phyloP scores from a whole-genome alignment of 1,139 yeast genomes.

The Debaryomycetaceae sp. region DNA sequence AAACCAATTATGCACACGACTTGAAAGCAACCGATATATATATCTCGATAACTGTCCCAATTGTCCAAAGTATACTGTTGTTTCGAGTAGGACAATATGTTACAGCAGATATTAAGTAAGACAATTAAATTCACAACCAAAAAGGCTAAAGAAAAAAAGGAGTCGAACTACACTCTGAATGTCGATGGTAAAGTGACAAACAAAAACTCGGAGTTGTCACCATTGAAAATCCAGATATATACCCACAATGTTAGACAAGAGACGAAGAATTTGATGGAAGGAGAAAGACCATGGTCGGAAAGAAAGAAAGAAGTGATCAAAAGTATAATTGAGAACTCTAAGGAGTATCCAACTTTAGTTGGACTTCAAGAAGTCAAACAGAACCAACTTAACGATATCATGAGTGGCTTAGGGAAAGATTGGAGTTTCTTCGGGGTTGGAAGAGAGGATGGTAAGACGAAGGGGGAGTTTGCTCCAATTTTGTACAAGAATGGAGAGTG shows the following conservation, averaged over 20 bases:
- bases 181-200: slow-evolving; percentile 24
- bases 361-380: slow-evolving; percentile 46
- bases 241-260: slow-evolving; percentile 46
- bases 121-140: neutral
- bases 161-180: slow-evolving; percentile 26
- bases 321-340: slow-evolving; percentile 24
- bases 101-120: neutral
- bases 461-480: slow-evolving; percentile 46
- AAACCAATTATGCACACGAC: too few relatives aligned
- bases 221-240: slow-evolving; percentile 29
- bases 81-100: too few relatives aligned
- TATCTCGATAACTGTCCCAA: too few relatives aligned
- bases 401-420: slow-evolving; percentile 18
- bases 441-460: slow-evolving; percentile 37
- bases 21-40: too few relatives aligned
- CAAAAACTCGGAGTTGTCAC: slow-evolving; percentile 9
- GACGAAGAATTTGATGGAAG: slow-evolving; percentile 15
- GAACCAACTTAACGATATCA: slow-evolving; percentile 39
- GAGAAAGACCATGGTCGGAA: slow-evolving; percentile 36
- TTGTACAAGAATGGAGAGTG: slow-evolving; percentile 33
- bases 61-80: too few relatives aligned
- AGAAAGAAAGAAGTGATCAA: slow-evolving; percentile 29
- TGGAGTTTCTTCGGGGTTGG: slow-evolving; percentile 48
- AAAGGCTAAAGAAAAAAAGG: neutral
- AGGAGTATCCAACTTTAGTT: slow-evolving; percentile 27